phyloP scores from a whole-genome alignment of 148 eudicot species.

The Chenopodium suecicum region DNA sequence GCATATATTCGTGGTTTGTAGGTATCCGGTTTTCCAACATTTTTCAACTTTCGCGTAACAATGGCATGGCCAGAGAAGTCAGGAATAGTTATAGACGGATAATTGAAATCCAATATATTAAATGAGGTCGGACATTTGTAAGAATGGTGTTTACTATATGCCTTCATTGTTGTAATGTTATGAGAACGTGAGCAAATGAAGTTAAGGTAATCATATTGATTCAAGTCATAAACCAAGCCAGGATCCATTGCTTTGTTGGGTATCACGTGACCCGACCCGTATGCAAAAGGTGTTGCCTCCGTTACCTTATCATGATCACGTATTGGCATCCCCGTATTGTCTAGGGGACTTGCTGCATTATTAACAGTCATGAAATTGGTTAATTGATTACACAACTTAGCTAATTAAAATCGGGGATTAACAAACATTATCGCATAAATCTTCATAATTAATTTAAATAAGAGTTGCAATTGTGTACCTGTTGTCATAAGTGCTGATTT shows the following conservation, averaged over 20 bases:
- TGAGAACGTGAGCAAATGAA: neutral
- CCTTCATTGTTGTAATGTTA: too few species aligned
- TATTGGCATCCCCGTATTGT: neutral
- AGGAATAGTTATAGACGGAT: conserved; percentile 45
- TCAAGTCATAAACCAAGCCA: neutral
- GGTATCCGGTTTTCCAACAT: conserved; percentile 45
- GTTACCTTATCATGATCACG: neutral
- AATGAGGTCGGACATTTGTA: conserved; percentile 1
- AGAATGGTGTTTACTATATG: neutral
- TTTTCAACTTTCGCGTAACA: conserved; percentile 42
- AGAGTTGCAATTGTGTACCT: too few species aligned
- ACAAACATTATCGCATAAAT: too few species aligned
- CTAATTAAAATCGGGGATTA: too few species aligned
- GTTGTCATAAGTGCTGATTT: neutral
- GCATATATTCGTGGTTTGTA: conserved; percentile 28
- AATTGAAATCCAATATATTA: conserved; percentile 31
- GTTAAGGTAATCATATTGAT: neutral
- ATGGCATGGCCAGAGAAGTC: conserved; percentile 25
- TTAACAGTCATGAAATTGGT: too few species aligned
- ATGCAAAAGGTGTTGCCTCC: neutral
- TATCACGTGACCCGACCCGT: neutral
- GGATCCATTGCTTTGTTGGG: neutral
- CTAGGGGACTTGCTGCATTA: neutral
- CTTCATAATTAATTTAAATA: too few species aligned
- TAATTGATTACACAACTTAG: too few species aligned